A percentile compares a stretch with the other conserved stretches of the same genome.
Evolutionary conservation across 208 protist genomes (phyloP).

Genomic region (Leishmania tarentolae): DNA sequence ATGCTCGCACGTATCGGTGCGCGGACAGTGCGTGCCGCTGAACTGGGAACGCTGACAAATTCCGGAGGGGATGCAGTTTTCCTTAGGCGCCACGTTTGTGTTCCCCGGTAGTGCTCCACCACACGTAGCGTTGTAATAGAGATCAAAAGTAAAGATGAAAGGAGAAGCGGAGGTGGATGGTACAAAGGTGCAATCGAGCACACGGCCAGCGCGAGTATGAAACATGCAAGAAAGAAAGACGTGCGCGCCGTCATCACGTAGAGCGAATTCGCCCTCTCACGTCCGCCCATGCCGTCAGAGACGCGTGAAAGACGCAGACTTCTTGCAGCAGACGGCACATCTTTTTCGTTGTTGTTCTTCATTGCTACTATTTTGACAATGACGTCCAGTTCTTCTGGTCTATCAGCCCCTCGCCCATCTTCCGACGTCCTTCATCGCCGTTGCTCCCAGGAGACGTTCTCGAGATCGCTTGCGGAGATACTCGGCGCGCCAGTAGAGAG

Average conservation of each 20-base stretch:
- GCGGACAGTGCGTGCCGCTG: background rate
- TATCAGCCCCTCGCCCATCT: background rate
- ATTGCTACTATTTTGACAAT: background rate
- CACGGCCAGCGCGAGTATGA: background rate
- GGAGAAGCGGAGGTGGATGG: background rate
- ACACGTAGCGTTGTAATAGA: background rate
- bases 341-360: background rate
- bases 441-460: background rate
- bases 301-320: background rate
- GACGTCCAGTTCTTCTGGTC: background rate
- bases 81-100: background rate
- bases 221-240: background rate
- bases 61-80: background rate
- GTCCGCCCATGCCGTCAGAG: too few species aligned
- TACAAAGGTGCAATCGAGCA: background rate
- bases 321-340: too few species aligned
- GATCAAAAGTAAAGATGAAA: background rate
- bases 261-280: background rate
- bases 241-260: background rate
- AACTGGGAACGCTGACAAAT: background rate
- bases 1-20: background rate
- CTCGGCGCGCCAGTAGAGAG: background rate
- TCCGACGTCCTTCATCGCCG: background rate
- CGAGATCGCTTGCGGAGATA: background rate
- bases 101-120: background rate